Conservation (phyloP, 148 eudicot species). For the Amaranthus hypochondriacus region DNA sequence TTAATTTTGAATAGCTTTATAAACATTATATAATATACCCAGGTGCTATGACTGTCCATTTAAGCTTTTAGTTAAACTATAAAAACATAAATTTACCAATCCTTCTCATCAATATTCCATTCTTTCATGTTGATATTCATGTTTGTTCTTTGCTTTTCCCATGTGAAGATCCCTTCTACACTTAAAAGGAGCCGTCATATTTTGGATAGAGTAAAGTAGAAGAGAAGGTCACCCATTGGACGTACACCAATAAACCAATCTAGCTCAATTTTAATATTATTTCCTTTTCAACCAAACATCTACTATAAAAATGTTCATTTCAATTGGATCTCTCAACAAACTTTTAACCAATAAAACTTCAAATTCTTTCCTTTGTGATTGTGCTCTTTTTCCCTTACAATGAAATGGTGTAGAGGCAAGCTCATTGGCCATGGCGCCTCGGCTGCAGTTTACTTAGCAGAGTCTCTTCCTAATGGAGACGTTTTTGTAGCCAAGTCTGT, state of each 20-base stretch:
- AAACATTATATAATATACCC: too few relatives aligned
- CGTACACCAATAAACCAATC: neutral
- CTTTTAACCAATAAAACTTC: slow-evolving; percentile 11
- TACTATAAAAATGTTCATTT: slow-evolving; percentile 6
- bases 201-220: slow-evolving; percentile 17
- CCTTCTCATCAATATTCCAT: neutral
- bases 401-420: slow-evolving; percentile 32
- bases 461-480: slow-evolving; percentile 7
- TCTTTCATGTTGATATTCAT: neutral
- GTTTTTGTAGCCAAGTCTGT: slow-evolving; percentile 18
- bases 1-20: too few relatives aligned
- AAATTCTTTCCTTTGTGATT: neutral
- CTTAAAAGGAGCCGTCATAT: slow-evolving; percentile 25
- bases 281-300: slow-evolving; percentile 6
- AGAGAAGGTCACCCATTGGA: slow-evolving; percentile 19
- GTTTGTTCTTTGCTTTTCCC: slow-evolving; percentile 26
- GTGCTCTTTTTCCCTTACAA: slow-evolving; percentile 1
- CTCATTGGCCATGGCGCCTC: slow-evolving; percentile 33
- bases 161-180: slow-evolving; percentile 23
- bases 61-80: too few relatives aligned
- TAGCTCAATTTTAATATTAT: neutral
- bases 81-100: too few relatives aligned
- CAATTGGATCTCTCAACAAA: slow-evolving; percentile 15
- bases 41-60: too few relatives aligned
- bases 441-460: slow-evolving; percentile 26